Base-by-base conservation (phyloP, 1,284 basidiomycete genomes). In the Pseudomicrostroma phylloplanum region DNA sequence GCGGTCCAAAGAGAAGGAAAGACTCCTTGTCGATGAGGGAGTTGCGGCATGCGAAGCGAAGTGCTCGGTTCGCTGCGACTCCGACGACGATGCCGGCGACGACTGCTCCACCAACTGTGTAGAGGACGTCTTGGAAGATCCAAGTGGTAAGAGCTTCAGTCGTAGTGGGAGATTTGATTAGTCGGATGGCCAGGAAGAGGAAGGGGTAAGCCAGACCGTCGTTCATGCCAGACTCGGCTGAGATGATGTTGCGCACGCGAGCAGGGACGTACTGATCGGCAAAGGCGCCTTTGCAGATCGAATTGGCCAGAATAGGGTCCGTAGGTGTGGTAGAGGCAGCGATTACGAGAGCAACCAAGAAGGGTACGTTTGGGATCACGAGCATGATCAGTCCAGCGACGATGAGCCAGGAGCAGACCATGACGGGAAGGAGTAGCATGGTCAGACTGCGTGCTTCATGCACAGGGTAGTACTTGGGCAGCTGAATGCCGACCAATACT, bases 201-300 rank as follows among this genome's bases (percentile, higher is more conserved):
- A 75, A 72, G 0, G 72, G 73, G 21, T 70, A 70, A 0, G 64
- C 70, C 13, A 75, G 67, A 30, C 73, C 73, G 30, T 75, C 73
- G 51, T 74, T 75, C 23, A 67, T 65, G n/a, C 73, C 73, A 17
- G 65, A 68, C 61, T 75, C 73, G n/a, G 67, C 73, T 9, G 67
- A 72, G 63, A 75, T 71, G 41, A 75, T 60, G 48, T 75, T 74
- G 23, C 73, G 64, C 21, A 75, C 56, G 1, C 73, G 62, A 8
- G 70, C 68, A 42, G 68, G 69, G 49, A 75, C 69, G 62, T 74
- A 72, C 60, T 72, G 68, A 40, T 75, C 73, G 0, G 73, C 73
- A 36, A 75, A 75, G 1, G 69, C 70, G 26, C 73, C 73, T 42
- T 73, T 74, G 55, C 73, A 70, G 42, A 75, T 70, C 19, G 70